A percentile compares a stretch with the other conserved stretches of the same genome.
Evolutionary conservation across 345 rosid genomes (phyloP).

Genomic region (Bretschneidera sinensis): DNA sequence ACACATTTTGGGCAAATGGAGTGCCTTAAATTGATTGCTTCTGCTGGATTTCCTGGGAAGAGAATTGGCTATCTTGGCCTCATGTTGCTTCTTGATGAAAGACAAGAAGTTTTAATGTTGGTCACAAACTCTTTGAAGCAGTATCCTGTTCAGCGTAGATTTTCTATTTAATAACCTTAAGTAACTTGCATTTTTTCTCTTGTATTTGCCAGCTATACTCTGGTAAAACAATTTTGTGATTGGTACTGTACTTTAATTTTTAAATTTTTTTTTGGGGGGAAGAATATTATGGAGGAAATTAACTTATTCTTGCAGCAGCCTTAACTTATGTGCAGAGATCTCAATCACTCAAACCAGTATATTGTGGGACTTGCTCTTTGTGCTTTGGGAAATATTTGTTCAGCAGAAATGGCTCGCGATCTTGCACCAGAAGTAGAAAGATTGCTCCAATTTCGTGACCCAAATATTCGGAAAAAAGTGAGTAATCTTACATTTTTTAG

Average conservation of each 20-base stretch:
- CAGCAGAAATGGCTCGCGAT: conserved; percentile 99
- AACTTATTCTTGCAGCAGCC: conserved; percentile 31
- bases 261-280: conserved; percentile 9
- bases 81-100: conserved; percentile 98
- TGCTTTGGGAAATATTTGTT: conserved; percentile 98
- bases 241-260: conserved; percentile 8
- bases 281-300: background rate
- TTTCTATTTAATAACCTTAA: conserved; percentile 4
- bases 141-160: conserved; percentile 55
- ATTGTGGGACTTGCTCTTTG: conserved; percentile 98
- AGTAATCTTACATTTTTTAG: conserved; percentile 15
- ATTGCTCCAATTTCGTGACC: conserved; percentile 96
- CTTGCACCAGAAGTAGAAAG: conserved; percentile 99
- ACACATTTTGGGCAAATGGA: conserved; percentile 99
- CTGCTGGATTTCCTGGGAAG: conserved; percentile 97
- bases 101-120: conserved; percentile 98
- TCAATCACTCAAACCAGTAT: conserved; percentile 93
- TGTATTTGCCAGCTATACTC: conserved; percentile 1
- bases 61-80: conserved; percentile 98
- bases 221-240: background rate
- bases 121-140: conserved; percentile 98
- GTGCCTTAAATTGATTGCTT: conserved; percentile 90
- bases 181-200: conserved; percentile 4
- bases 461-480: conserved; percentile 95
- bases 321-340: conserved; percentile 81